Evolutionary conservation across 163 green algal genomes (phyloP).

Genomic region (Chlamydomonas reinhardtii): DNA sequence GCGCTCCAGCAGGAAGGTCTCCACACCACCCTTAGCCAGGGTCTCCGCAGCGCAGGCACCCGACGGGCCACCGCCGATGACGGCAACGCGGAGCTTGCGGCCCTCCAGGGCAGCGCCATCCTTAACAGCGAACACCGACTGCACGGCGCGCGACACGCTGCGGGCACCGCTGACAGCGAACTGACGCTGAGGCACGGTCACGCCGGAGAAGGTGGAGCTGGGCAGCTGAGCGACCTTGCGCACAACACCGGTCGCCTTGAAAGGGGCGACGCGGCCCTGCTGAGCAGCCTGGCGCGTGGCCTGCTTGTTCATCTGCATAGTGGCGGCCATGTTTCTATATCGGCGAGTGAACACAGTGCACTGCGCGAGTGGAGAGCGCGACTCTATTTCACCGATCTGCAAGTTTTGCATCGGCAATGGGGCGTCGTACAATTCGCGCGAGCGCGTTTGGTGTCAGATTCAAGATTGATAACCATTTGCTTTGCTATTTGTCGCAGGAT

Average conservation of each 20-base stretch:
- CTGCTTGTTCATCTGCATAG: conserved; percentile 18
- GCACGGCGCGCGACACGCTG: conserved; percentile 34
- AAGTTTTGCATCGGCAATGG: too few species aligned
- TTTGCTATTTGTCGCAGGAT: too few species aligned
- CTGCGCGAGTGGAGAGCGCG: too few species aligned
- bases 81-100: conserved; percentile 89
- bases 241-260: conserved; percentile 25
- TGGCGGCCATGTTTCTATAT: conserved; percentile 18
- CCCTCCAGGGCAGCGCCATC: conserved; percentile 83
- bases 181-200: conserved; percentile 38
- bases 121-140: conserved; percentile 67
- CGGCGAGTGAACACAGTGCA: too few species aligned
- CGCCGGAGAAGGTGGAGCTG: conserved; percentile 18
- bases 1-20: conserved; percentile 97
- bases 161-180: conserved; percentile 19
- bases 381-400: too few species aligned
- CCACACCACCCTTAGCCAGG: conserved; percentile 92
- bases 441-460: too few species aligned
- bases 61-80: conserved; percentile 95
- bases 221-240: conserved; percentile 18
- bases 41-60: conserved; percentile 96
- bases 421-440: too few species aligned
- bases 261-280: conserved; percentile 34
- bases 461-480: too few species aligned
- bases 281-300: conserved; percentile 31